These are phyloP conservation scores for Heracleum sosnowskyi DNA, from an alignment of 129 eudicot species.

Conservation along the genomic window DNA sequence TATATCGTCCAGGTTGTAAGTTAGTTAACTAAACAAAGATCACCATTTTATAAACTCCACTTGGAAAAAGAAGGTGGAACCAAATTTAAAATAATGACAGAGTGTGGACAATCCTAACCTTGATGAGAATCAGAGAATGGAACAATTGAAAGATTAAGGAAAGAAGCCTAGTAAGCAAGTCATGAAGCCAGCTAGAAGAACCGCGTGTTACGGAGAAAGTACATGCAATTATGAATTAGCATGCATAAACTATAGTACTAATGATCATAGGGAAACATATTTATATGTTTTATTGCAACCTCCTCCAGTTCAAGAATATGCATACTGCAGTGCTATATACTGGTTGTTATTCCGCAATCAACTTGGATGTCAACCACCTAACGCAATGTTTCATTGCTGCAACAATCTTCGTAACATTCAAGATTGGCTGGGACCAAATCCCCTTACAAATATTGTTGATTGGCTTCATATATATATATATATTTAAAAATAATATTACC, in stretches of 20 bases:
- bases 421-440: too few relatives aligned
- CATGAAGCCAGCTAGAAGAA: constrained; percentile 6
- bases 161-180: background rate
- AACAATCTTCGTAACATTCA: too few relatives aligned
- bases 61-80: background rate
- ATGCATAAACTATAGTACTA: background rate
- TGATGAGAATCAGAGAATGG: background rate
- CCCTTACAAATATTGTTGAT: too few relatives aligned
- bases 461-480: too few relatives aligned
- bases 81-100: background rate
- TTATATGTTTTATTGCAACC: background rate
- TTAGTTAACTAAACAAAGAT: background rate
- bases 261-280: background rate
- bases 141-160: background rate
- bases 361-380: too few relatives aligned
- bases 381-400: too few relatives aligned
- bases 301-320: background rate
- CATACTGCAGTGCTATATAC: too few relatives aligned
- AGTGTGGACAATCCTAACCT: background rate
- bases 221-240: constrained; percentile 6
- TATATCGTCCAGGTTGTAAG: background rate
- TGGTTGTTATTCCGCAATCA: too few relatives aligned
- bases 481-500: too few relatives aligned
- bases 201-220: constrained; percentile 3
- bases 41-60: background rate